Base-by-base conservation (phyloP, 371 early-diverging fungal genomes). In the Neoconidiobolus thromboides region DNA sequence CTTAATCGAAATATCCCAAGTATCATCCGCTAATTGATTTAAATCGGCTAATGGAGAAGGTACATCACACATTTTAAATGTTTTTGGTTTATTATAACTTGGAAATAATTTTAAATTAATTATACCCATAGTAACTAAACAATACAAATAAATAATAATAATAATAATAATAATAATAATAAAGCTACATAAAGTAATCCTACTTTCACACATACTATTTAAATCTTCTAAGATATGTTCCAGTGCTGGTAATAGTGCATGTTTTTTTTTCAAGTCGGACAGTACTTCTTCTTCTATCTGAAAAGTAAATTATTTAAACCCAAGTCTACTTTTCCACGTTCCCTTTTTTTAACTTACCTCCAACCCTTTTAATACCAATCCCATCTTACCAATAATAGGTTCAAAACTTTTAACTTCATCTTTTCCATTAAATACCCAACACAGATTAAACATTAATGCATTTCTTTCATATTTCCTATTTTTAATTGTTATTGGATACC, bases 51-150 rank as follows among this genome's bases (percentile, higher is more conserved):
- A 78, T 42, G 79, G 76, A 0, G 90, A 85, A 0, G 93, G 93
- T 0, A 90, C 91, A 52, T 88, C 82, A 67, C 85, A 85, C 61
- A 89, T 86, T 56, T 79, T 71, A 1, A 92, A 85, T 1, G 72
- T 69, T 12, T 79, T 76, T 1, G 91, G 89, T 49, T 84, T 81
- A 1, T 78, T 78, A 63, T 85, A 86, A 0, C 77, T 76, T 0
- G 89, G 89, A 60, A 92, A 87, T 15, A 92, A 69, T 62, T 92
- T 92, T 15, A 92, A 65, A 64, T 90, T 87, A 66, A 92, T 79
- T 0, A 80, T 79, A 53, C 79, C 79, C 36, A 73, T 73, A 4
- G 74, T 63, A 62, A 79, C 83, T 80, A 60, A 26, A 26, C 26
- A 26, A 26, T 26, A 26, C 26, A 26, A 26, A 26, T 26, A 26